A percentile compares a stretch with the other conserved stretches of the same genome.
phyloP scores from a whole-genome alignment of 1,284 basidiomycete genomes.

The Ceratobasidium sp. region DNA sequence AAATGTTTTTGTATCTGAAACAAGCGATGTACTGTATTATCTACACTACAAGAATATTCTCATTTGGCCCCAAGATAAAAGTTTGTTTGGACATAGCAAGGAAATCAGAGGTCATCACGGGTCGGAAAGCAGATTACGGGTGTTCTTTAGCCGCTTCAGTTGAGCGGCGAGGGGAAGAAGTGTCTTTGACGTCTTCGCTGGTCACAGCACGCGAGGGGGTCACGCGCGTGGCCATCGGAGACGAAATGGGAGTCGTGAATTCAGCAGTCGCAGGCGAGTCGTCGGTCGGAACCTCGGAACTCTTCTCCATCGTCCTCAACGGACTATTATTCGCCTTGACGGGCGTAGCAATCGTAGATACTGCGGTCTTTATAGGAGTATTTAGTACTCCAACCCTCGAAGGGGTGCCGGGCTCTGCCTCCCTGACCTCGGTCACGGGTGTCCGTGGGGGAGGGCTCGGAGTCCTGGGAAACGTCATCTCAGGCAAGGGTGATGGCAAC shows the following conservation, averaged over 20 bases:
- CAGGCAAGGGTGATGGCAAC: slow-evolving; percentile 33
- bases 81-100: not conserved
- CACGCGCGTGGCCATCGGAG: slow-evolving; percentile 19
- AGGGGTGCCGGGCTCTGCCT: slow-evolving; percentile 15
- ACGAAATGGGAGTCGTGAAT: slow-evolving; percentile 29
- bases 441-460: not conserved
- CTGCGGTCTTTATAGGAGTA: slow-evolving; percentile 5
- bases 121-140: not conserved
- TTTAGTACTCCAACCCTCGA: not conserved
- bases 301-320: slow-evolving; percentile 3
- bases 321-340: slow-evolving; percentile 11
- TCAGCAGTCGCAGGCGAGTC: slow-evolving; percentile 28
- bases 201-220: slow-evolving; percentile 18
- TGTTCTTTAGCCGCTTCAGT: slow-evolving; percentile 1
- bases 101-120: too few species aligned
- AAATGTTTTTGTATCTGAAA: slow-evolving; percentile 25
- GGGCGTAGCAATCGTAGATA: not conserved
- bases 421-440: not conserved
- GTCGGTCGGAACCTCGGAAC: not conserved
- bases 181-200: slow-evolving; percentile 4
- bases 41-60: slow-evolving; percentile 20
- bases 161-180: slow-evolving; percentile 9
- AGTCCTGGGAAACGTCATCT: slow-evolving; percentile 26
- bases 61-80: slow-evolving; percentile 22
- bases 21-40: slow-evolving; percentile 20